phyloP scores from a whole-genome alignment of 2,329 filamentous ascomycete genomes.

The Orbilia quercus region DNA sequence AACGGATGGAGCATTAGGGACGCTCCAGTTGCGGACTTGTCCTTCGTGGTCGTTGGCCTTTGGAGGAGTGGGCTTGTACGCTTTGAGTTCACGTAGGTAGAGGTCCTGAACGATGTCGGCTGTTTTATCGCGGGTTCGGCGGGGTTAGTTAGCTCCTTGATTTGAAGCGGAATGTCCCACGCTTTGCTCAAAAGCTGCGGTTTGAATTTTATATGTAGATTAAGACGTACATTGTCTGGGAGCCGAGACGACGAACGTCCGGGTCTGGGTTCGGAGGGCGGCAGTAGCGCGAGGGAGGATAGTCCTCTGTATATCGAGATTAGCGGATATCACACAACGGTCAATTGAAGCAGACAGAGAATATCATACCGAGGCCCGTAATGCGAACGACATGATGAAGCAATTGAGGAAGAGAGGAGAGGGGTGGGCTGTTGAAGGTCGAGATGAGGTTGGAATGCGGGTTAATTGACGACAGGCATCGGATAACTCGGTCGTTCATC shows the following conservation, averaged over 20 bases:
- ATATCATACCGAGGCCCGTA: constrained; percentile 51
- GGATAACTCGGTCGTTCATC: constrained; percentile 46
- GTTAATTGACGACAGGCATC: constrained; percentile 46
- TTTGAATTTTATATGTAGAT: background rate
- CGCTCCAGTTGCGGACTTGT: constrained; percentile 86
- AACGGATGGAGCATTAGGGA: constrained; percentile 83
- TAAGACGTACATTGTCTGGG: constrained; percentile 42
- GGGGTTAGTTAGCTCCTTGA: constrained; percentile 7
- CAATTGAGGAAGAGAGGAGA: constrained; percentile 40
- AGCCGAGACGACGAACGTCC: constrained; percentile 47
- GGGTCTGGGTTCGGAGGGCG: constrained; percentile 47
- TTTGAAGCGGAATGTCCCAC: background rate
- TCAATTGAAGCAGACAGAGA: constrained; percentile 23
- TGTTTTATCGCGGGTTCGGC: constrained; percentile 64
- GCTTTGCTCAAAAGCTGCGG: background rate
- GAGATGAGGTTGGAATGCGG: constrained; percentile 47
- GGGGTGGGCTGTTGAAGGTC: constrained; percentile 30
- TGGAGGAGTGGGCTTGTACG: constrained; percentile 86
- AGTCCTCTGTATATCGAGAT: constrained; percentile 39
- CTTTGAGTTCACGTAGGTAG: constrained; percentile 94
- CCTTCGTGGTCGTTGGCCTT: constrained; percentile 89
- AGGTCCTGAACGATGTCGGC: constrained; percentile 98
- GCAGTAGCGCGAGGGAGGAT: constrained; percentile 55
- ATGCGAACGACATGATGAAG: constrained; percentile 56
- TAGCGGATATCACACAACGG: constrained; percentile 11